phyloP scores from a whole-genome alignment of 176 grass and related monocot species.

The Rhynchospora tenuis region DNA sequence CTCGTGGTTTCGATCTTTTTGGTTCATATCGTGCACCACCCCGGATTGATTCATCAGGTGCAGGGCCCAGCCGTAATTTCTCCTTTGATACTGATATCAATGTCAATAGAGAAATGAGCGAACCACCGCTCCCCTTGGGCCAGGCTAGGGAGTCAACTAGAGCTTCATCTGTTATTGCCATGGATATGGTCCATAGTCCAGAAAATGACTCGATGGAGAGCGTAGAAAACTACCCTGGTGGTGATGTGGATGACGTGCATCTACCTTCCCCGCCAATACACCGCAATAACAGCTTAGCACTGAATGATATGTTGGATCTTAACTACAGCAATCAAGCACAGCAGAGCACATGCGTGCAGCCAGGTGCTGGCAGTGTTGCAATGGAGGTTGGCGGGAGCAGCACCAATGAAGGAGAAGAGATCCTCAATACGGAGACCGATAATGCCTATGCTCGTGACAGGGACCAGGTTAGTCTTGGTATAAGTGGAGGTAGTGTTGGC shows the following conservation, averaged over 20 bases:
- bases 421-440: conserved; percentile 77
- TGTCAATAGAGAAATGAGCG: conserved; percentile 40
- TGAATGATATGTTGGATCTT: conserved; percentile 71
- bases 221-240: conserved; percentile 84
- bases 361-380: conserved; percentile 70
- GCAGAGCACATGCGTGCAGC: conserved; percentile 74
- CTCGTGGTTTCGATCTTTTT: conserved; percentile 74
- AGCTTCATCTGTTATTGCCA: conserved; percentile 91
- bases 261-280: conserved; percentile 70
- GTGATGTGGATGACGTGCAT: conserved; percentile 51
- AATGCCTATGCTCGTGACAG: conserved; percentile 45
- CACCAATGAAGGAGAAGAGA: conserved; percentile 94
- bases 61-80: conserved; percentile 84
- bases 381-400: conserved; percentile 93
- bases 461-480: conserved; percentile 80
- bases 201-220: conserved; percentile 95
- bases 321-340: conserved; percentile 95
- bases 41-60: conserved; percentile 63
- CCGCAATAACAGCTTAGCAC: conserved; percentile 35
- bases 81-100: conserved; percentile 55
- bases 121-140: conserved; percentile 24
- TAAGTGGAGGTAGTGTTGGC: conserved; percentile 92
- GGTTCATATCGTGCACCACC: conserved; percentile 37
- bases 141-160: conserved; percentile 63
- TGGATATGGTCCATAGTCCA: conserved; percentile 55